Conservation (phyloP, 805 yeast genomes). For the Schwanniomyces occidentalis region DNA sequence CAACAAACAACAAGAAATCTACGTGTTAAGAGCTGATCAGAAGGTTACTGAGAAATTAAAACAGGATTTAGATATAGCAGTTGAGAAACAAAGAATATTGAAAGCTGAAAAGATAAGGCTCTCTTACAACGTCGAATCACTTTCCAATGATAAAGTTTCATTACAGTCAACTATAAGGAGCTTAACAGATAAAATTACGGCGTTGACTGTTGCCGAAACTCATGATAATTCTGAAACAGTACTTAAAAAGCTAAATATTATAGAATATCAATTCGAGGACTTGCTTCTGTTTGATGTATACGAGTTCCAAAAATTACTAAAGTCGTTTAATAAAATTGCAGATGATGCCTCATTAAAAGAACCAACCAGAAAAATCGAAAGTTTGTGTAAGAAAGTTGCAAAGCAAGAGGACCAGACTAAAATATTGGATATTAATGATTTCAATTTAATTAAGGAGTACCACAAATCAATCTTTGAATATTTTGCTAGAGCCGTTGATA, state of each 20-base stretch:
- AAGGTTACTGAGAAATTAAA: slow-evolving; percentile 29
- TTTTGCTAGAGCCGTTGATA: slow-evolving; percentile 59
- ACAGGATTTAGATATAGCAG: slow-evolving; percentile 39
- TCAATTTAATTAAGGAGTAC: slow-evolving; percentile 27
- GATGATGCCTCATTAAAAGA: slow-evolving; percentile 62
- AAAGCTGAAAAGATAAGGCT: slow-evolving; percentile 46
- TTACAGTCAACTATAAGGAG: slow-evolving; percentile 36
- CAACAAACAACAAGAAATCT: slow-evolving; percentile 16
- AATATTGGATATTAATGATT: slow-evolving; percentile 18
- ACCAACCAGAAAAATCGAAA: slow-evolving; percentile 52
- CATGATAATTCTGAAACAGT: slow-evolving; percentile 8
- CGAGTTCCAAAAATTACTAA: slow-evolving; percentile 51
- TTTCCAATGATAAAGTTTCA: slow-evolving; percentile 36
- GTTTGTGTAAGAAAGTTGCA: slow-evolving; percentile 2
- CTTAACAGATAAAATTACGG: slow-evolving; percentile 38
- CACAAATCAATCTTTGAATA: slow-evolving; percentile 52
- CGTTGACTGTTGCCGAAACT: slow-evolving; percentile 17
- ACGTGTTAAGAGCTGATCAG: slow-evolving; percentile 13
- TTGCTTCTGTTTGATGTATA: slow-evolving; percentile 42
- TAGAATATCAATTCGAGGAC: slow-evolving; percentile 45
- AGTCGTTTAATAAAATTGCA: slow-evolving; percentile 52
- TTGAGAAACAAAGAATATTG: slow-evolving; percentile 43
- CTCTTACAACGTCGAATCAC: slow-evolving; percentile 40
- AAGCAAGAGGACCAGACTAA: slow-evolving; percentile 12
- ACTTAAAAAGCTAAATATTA: slow-evolving; percentile 21